Conservation (phyloP, 108 stramenopile species). For the Cyclotella baltica region DNA sequence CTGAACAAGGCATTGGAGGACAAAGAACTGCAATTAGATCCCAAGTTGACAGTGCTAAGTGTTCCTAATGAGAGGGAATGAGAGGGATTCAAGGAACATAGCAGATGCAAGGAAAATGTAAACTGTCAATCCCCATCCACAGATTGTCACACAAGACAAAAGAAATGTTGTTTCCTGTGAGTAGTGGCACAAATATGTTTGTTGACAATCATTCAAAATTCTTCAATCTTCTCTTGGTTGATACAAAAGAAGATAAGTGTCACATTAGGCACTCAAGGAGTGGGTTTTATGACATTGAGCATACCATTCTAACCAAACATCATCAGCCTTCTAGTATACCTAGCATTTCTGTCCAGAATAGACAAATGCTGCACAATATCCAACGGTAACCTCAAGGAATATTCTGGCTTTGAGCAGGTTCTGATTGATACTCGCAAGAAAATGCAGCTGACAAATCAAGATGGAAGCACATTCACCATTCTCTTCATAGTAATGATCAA, state of each 20-base stretch:
- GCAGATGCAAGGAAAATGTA: not conserved
- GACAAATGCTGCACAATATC: constrained; percentile 3
- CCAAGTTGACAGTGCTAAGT: not conserved
- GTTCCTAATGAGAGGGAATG: too few relatives aligned
- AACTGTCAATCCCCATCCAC: constrained; percentile 6
- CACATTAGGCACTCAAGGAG: not conserved
- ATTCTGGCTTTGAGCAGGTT: not conserved
- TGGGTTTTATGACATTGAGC: not conserved
- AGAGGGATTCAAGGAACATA: not conserved
- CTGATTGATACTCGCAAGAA: not conserved
- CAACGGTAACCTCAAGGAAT: not conserved
- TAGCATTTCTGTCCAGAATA: not conserved
- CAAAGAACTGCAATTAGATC: not conserved
- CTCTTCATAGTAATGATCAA: not conserved
- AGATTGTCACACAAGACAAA: constrained; percentile 2
- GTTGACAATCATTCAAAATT: too few relatives aligned
- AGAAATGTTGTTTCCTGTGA: not conserved
- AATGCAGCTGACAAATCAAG: not conserved
- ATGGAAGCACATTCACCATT: not conserved
- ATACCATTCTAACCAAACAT: not conserved
- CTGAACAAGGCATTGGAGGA: not conserved
- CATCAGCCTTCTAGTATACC: not conserved
- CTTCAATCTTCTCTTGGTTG: not conserved
- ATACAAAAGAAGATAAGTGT: not conserved
- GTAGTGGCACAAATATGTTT: too few relatives aligned